Base-by-base conservation (phyloP, 768 basidiomycete species). In the Suillus plorans region DNA sequence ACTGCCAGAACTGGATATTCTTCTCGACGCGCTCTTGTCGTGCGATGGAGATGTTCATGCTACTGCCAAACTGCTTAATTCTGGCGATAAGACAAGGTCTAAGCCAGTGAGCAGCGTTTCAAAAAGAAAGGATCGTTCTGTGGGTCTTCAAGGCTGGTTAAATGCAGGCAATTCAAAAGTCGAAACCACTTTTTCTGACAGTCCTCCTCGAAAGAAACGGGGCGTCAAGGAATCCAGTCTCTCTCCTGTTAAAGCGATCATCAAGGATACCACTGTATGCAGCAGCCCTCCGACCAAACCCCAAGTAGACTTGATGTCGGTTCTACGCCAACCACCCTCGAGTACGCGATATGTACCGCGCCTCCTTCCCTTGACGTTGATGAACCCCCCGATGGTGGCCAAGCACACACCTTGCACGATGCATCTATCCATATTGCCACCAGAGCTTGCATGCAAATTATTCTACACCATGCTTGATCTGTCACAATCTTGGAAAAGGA, bases 321-420 rank as follows among this genome's bases (percentile, higher is more conserved):
- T 89, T n/a, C 71, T 91, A 44, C 82, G 81, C 14, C 84, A 82
- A 60, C 82, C 87, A 53, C 81, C 80, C 4, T 60, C 76, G 7
- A 72, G 79, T 20, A 78, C 80, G 37, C 74, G 75, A 42, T 66
- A 63, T 18, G 41, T 63, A 45, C 68, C 68, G 6, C 80, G 83
- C 60, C 74, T 86, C 31, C 78, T 83, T n/a, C 91, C 91, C 7
- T 74, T 94, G 36, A 83, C 80, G 3, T 84, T 94, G 3, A 78
- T 83, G 7, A 89, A 80, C 55, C 86, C 92, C 20, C 75, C 80
- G 20, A 79, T 91, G 76, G 85, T 94, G 3, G 81, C 88, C 34
- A 72, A 85, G 67, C 84, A 94, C 71, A 89, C 86, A 0, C 89
- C 93, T 0, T 92, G 90, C 66, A 93, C 92, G 1, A 72, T 92